phyloP scores from a whole-genome alignment of 2,329 filamentous ascomycete genomes.

The Mariannaea sp. region DNA sequence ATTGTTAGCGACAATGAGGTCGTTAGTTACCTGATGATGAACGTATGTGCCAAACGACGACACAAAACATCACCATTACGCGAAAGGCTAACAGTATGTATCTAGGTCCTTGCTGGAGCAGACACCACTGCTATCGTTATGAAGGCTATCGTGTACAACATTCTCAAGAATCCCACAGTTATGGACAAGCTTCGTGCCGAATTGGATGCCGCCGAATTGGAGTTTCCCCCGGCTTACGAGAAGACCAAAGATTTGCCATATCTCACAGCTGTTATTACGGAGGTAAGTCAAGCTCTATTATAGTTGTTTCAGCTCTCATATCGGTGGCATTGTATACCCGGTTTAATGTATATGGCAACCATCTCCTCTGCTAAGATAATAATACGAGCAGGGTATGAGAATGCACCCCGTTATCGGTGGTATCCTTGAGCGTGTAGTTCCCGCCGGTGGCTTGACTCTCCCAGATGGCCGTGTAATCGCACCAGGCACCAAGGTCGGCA shows the following conservation, averaged over 20 bases:
- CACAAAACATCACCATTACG: too few relatives aligned
- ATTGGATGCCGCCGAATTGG: slow-evolving; percentile 1
- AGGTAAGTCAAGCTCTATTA: slow-evolving; percentile 49
- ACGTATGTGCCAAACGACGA: too few relatives aligned
- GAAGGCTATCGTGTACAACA: slow-evolving; percentile 5
- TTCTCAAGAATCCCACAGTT: neutral
- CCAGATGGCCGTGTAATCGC: slow-evolving; percentile 44
- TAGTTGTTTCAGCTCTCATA: too few relatives aligned
- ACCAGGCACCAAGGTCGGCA: slow-evolving; percentile 45
- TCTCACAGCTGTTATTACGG: slow-evolving; percentile 57
- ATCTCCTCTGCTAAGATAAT: neutral
- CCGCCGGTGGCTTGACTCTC: slow-evolving; percentile 43
- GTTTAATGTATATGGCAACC: too few relatives aligned
- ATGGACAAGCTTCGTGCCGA: slow-evolving; percentile 1
- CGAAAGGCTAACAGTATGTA: neutral
- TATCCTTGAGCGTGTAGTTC: slow-evolving; percentile 56
- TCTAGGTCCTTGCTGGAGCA: slow-evolving; percentile 5
- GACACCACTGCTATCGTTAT: slow-evolving; percentile 3
- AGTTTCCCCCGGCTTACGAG: slow-evolving; percentile 9
- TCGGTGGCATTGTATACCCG: too few relatives aligned
- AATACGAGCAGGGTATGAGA: neutral
- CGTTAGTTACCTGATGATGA: slow-evolving; percentile 6
- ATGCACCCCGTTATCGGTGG: slow-evolving; percentile 55
- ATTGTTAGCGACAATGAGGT: slow-evolving; percentile 7
- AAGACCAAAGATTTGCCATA: slow-evolving; percentile 45